Base-by-base conservation (phyloP, 371 early-diverging fungal genomes). In the Mucor lusitanicus region DNA sequence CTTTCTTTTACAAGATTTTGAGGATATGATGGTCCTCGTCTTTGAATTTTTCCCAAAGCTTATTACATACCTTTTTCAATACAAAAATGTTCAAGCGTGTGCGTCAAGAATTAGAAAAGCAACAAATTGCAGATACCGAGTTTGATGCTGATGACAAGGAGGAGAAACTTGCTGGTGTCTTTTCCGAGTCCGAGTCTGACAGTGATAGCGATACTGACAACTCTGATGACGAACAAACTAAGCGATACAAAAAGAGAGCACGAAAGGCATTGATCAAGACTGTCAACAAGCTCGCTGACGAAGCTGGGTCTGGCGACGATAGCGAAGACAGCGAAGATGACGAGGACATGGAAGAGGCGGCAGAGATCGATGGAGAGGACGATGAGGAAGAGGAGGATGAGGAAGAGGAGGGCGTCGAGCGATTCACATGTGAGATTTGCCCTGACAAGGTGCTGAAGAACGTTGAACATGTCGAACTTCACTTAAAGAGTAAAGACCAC, bases 81-180 rank as follows among this genome's bases (percentile, higher is more conserved):
- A 27, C 27, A 46, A 46, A 53, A 27, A 79, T 79, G 80, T 79
- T 79, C 32, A 79, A 79, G 65, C 77, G 80, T 57, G 77, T 68
- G 44, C 61, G 57, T 35, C 73, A 75, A 61, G 80, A 80, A 60
- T 69, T 80, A 28, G 73, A 71, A 42, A 80, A 80, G 55, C 80
- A 80, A 32, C 42, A 72, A 19, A 80, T 80, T 64, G 76, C 70
- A 59, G 73, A 72, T 2, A 57, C 42, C 25, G 74, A 69, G 21
- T 74, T 75, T 39, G 71, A 68, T 61, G 64, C 59, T 15, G 67
- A 71, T 6, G 70, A 74, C 35, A 42, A 65, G 11, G 68, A 77
- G 30, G 77, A 77, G 57, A 67, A 56, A 35, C 59, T 77, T 4
- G 77, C 68, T 44, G 74, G 74, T 48, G 74, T 66, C 4, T 77